Evolutionary conservation across 441 rosid genomes (phyloP), one percentile per base, ranked within the genome.

Genomic region (Melastoma candidum): DNA sequence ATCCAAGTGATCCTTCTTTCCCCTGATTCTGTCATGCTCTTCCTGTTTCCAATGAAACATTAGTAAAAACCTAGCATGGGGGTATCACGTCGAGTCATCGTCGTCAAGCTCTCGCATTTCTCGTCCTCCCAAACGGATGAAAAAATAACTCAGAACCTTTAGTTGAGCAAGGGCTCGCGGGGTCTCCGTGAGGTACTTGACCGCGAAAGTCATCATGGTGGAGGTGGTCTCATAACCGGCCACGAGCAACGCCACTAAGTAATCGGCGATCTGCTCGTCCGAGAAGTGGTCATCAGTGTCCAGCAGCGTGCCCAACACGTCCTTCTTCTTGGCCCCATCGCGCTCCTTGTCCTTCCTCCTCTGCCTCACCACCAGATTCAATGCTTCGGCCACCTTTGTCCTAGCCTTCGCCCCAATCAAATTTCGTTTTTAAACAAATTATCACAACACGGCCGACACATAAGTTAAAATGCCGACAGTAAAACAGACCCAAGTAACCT

Each of bases 141-240:
- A 8, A 22, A 25, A 27, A n/a, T 11, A 46, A 46, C n/a, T 46
- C 12, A 46, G 22, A 62, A 81, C 87, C 87, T 78, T 74, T 48
- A 75, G 59, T 12, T 71, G 81, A 12, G 67, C 12, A 2, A 77
- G 64, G 41, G 79, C 81, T 25, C 56, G 2, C 26, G 79, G 77
- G 9, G 76, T 70, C 8, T 66, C 71, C 49, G 59, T 64, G 13
- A 82, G 69, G 56, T 78, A 74, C 64, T 77, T 71, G 25, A 82
- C 77, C 26, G 44, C 71, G 77, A 76, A 56, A 48, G 79, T 56
- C 79, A 82, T 58, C 51, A 79, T 70, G 47, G 68, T 56, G 17
- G 88, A 75, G 26, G 88, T 73, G 55, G 88, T 82, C 74, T 82
- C 85, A 57, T 82, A 79, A 59, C 88, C 88, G 65, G 81, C 85